These are phyloP conservation scores for Aspergillus udagawae DNA, from an alignment of 2,329 filamentous ascomycete species.

Conservation along the genomic window DNA sequence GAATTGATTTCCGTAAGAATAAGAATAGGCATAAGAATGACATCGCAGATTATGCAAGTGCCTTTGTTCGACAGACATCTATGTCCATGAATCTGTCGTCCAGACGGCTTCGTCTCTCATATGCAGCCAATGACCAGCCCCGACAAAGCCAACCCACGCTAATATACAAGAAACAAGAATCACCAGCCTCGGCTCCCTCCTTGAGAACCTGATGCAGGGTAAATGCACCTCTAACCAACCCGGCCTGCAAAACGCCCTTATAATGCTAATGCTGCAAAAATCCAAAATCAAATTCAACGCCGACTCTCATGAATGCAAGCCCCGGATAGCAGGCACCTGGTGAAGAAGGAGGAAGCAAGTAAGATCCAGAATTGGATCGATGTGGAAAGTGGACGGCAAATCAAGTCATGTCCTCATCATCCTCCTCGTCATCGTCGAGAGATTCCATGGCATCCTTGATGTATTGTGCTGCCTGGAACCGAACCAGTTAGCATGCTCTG, in stretches of 20 bases:
- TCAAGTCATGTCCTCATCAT: conserved; percentile 51
- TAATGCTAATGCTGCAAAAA: conserved; percentile 23
- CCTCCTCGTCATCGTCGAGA: conserved; percentile 67
- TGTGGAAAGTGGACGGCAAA: conserved; percentile 14
- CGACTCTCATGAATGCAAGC: conserved; percentile 13
- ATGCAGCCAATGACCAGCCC: conserved; percentile 14
- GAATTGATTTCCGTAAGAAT: background rate
- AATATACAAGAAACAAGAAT: conserved; percentile 36
- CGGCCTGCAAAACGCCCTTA: conserved; percentile 19
- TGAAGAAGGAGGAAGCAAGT: conserved; percentile 1
- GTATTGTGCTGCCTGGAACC: conserved; percentile 71
- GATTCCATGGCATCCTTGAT: conserved; percentile 97
- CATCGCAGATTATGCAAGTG: conserved; percentile 12
- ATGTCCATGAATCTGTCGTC: conserved; percentile 19
- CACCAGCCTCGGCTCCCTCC: conserved; percentile 17
- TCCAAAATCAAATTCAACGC: conserved; percentile 13
- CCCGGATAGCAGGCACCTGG: conserved; percentile 3
- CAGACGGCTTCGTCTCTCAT: conserved; percentile 15
- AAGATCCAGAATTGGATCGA: background rate
- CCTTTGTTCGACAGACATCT: conserved; percentile 12
- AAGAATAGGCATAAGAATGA: conserved; percentile 15
- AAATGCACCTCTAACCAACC: conserved; percentile 25
- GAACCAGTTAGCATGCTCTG: conserved; percentile 7
- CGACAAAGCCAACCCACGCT: conserved; percentile 25
- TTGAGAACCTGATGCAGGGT: conserved; percentile 21